A percentile compares a stretch with the other conserved stretches of the same genome.
These are phyloP conservation scores for Penicillium sp. DNA, from an alignment of 2,329 filamentous ascomycete genomes.

Conservation along the genomic window DNA sequence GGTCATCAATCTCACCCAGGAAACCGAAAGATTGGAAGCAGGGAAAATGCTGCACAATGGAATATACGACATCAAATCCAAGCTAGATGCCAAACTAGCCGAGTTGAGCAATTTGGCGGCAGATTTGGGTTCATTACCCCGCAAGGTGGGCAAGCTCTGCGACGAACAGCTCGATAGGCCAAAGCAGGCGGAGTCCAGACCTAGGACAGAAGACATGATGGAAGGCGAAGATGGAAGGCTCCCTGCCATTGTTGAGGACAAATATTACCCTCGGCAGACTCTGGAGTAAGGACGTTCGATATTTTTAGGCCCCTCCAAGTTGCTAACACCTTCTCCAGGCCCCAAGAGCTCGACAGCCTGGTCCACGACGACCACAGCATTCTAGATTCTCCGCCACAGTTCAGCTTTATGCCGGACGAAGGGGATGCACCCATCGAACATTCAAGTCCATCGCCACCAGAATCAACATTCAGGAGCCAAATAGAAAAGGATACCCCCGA, in stretches of 20 bases:
- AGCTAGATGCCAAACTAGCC: constrained; percentile 55
- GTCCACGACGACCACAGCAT: constrained; percentile 22
- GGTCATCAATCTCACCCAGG: constrained; percentile 55
- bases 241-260: constrained; percentile 60
- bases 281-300: constrained; percentile 47
- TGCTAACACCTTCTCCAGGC: constrained; percentile 20
- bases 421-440: constrained; percentile 34
- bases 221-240: constrained; percentile 41
- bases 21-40: constrained; percentile 49
- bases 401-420: constrained; percentile 5
- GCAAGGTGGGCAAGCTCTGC: constrained; percentile 24
- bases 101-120: constrained; percentile 55
- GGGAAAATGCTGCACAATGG: constrained; percentile 46
- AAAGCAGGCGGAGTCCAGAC: constrained; percentile 15
- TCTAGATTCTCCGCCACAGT: constrained; percentile 26
- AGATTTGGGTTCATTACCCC: constrained; percentile 50
- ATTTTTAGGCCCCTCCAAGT: background rate
- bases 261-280: constrained; percentile 55
- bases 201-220: constrained; percentile 16
- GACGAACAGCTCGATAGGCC: constrained; percentile 15
- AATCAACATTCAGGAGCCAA: constrained; percentile 3
- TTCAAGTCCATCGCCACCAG: constrained; percentile 4
- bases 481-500: constrained; percentile 3
- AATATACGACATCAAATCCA: constrained; percentile 52
- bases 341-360: constrained; percentile 36